phyloP scores from a whole-genome alignment of 1,284 basidiomycete species.

The Sporisorium scitamineum region DNA sequence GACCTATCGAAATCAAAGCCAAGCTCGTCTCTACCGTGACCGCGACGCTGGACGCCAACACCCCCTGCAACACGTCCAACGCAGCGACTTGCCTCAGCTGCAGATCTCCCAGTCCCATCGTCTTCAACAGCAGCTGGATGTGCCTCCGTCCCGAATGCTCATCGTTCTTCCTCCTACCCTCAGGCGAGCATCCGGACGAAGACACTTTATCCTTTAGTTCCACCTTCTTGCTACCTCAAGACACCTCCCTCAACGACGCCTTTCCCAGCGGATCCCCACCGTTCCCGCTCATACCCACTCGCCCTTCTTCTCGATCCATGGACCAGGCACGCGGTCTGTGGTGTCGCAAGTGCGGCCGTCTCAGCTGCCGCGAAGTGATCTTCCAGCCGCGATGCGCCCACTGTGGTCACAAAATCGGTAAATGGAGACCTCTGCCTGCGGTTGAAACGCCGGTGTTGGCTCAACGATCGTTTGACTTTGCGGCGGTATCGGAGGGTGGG shows the following conservation, averaged over 20 bases:
- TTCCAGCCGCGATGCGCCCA: conserved; percentile 33
- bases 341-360: conserved; percentile 38
- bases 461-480: conserved; percentile 17
- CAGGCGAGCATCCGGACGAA: conserved; percentile 3
- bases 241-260: conserved; percentile 7
- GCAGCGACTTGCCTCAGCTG: conserved; percentile 25
- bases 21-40: conserved; percentile 16
- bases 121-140: conserved; percentile 45
- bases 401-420: conserved; percentile 20
- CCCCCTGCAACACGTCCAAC: conserved; percentile 18
- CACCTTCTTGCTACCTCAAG: conserved; percentile 19
- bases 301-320: conserved; percentile 12
- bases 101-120: conserved; percentile 11
- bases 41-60: neutral
- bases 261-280: conserved; percentile 23
- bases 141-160: conserved; percentile 38
- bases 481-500: neutral
- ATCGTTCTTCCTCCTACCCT: conserved; percentile 26
- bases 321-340: conserved; percentile 39
- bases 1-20: conserved; percentile 4
- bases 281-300: conserved; percentile 20
- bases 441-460: conserved; percentile 10
- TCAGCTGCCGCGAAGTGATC: conserved; percentile 44
- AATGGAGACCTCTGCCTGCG: conserved; percentile 18
- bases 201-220: conserved; percentile 7